phyloP scores from a whole-genome alignment of 345 rosid genomes.

The Eucalyptus curtisii region DNA sequence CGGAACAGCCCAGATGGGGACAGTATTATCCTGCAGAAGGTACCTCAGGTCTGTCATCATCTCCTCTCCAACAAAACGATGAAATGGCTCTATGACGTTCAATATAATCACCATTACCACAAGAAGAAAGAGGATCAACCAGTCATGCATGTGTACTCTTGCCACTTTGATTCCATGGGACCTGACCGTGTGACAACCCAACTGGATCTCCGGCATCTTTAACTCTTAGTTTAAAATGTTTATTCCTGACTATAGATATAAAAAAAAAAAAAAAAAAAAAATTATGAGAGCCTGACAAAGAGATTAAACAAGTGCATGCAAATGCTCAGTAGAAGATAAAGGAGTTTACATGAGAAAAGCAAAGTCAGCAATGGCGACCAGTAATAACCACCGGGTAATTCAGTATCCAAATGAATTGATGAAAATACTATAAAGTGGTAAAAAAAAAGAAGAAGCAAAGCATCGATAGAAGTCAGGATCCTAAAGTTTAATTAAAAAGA shows the following conservation, averaged over 20 bases:
- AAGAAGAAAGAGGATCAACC: constrained; percentile 79
- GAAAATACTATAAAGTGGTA: background rate
- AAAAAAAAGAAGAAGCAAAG: background rate
- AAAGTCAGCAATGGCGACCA: background rate
- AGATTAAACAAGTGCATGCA: background rate
- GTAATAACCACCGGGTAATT: background rate
- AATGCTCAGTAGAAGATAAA: background rate
- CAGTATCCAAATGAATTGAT: background rate
- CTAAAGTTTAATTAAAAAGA: background rate
- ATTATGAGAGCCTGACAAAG: background rate
- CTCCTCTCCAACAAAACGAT: constrained; percentile 79
- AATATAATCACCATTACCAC: constrained; percentile 40
- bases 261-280: background rate
- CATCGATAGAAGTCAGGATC: background rate
- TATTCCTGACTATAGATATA: background rate
- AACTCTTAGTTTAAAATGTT: background rate
- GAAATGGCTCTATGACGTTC: constrained; percentile 76
- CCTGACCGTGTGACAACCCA: constrained; percentile 66
- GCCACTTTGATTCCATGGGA: constrained; percentile 76
- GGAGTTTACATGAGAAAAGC: background rate
- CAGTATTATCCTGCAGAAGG: constrained; percentile 64
- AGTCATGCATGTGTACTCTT: constrained; percentile 75
- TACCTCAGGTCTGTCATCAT: constrained; percentile 74
- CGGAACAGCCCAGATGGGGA: constrained; percentile 88
- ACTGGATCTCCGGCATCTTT: constrained; percentile 67